Percentiles rank a stretch among this genome's conserved stretches.
These are phyloP conservation scores for Trypanosoma caninum DNA, from an alignment of 208 protist species.

Conservation along the genomic window DNA sequence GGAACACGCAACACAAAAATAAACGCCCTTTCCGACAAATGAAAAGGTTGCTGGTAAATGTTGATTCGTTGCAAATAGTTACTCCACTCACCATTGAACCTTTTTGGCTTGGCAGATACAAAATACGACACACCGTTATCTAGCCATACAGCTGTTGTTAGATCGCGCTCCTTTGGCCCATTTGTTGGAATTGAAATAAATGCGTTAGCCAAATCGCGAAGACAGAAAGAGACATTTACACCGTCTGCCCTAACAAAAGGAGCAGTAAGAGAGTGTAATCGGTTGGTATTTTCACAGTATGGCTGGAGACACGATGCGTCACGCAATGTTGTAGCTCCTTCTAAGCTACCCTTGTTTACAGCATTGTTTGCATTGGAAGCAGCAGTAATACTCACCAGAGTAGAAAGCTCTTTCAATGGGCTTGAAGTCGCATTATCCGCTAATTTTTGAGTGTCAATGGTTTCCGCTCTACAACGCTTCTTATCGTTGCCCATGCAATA, in stretches of 20 bases:
- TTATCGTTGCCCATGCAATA: conserved; percentile 47
- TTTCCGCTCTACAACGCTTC: conserved; percentile 39
- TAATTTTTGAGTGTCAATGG: too few relatives aligned
- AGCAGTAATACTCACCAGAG: too few relatives aligned
- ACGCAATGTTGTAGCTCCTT: neutral
- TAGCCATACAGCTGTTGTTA: conserved; percentile 40
- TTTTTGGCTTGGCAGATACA: conserved; percentile 37
- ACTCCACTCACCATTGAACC: conserved; percentile 43
- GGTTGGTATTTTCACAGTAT: neutral
- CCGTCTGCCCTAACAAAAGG: conserved; percentile 29
- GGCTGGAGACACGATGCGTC: neutral
- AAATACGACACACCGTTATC: conserved; percentile 57
- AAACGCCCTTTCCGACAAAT: conserved; percentile 52
- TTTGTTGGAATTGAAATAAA: conserved; percentile 45
- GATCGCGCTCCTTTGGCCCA: conserved; percentile 29
- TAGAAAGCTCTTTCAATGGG: too few relatives aligned
- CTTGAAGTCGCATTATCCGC: too few relatives aligned
- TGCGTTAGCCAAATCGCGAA: conserved; percentile 58
- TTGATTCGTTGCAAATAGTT: conserved; percentile 62
- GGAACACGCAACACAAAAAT: conserved; percentile 63
- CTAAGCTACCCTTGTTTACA: neutral
- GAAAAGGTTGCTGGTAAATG: conserved; percentile 62
- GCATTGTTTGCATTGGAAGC: too few relatives aligned
- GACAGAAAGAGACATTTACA: conserved; percentile 62
- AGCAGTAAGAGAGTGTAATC: conserved; percentile 11